Evolutionary conservation across 1,139 yeast genomes (phyloP).

Genomic region (Hansenula sp.): DNA sequence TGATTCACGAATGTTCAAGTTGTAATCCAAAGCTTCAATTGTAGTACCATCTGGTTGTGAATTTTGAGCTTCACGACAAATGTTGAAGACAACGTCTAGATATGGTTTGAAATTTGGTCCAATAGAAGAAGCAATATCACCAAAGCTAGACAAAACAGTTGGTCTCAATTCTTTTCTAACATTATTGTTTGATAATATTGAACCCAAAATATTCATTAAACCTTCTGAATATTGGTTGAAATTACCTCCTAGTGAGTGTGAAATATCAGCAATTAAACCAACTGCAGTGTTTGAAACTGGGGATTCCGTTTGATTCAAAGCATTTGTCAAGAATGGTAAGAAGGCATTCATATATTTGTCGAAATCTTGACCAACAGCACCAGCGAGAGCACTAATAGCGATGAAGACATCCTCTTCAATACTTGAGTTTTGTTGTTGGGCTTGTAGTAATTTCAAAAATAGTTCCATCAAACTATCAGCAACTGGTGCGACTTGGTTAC

Average conservation of each 20-base stretch:
- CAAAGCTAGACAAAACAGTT: conserved; percentile 88
- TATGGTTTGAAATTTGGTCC: conserved; percentile 75
- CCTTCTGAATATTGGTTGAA: conserved; percentile 74
- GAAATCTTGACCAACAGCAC: conserved; percentile 69
- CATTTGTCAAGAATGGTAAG: conserved; percentile 74
- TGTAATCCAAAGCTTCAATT: conserved; percentile 74
- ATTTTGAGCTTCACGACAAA: conserved; percentile 42
- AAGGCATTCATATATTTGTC: conserved; percentile 75
- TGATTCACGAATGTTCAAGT: conserved; percentile 71
- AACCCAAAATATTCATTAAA: conserved; percentile 79
- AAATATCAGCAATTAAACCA: conserved; percentile 93
- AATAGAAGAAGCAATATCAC: conserved; percentile 89
- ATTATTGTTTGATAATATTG: conserved; percentile 58
- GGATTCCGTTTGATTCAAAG: conserved; percentile 77
- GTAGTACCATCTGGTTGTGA: conserved; percentile 50
- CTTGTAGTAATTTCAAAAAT: conserved; percentile 63
- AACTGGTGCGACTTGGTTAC: conserved; percentile 58
- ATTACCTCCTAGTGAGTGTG: conserved; percentile 80
- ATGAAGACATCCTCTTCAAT: conserved; percentile 94
- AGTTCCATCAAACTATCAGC: conserved; percentile 84
- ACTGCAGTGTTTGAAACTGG: conserved; percentile 86
- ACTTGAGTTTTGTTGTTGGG: conserved; percentile 58
- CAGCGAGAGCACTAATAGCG: conserved; percentile 86
- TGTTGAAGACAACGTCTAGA: conserved; percentile 70
- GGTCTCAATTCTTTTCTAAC: conserved; percentile 84